Base-by-base conservation (phyloP, 345 rosid genomes). In the Salix dunnii region DNA sequence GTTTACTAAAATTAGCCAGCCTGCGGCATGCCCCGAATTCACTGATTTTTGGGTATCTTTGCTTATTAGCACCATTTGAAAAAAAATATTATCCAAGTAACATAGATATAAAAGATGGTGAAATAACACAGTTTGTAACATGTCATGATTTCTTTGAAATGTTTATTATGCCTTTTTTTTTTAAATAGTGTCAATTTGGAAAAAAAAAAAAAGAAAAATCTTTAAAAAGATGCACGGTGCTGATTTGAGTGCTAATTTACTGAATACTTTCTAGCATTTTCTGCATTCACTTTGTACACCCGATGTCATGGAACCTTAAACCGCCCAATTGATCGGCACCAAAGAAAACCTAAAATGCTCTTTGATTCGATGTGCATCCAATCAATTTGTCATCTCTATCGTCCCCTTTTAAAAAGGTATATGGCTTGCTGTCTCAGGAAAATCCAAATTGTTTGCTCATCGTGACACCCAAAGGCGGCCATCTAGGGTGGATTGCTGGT, bases 401-500 rank as follows among this genome's bases (percentile, higher is more conserved):
- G 23, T 70, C 43, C 12, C 9, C 46, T 61, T 61, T 25, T 55
- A 27, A 48, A 20, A 1, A 67, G 61, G 33, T 43, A 31, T 3
- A 3, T 49, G 62, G 27, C 67, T 40, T 30, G 2, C 64, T 77
- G 13, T 79, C 33, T 42, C 87, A 92, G 97, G 93, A 79, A 74
- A 95, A 92, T 53, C 87, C 89, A 13, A 87, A 95, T 82, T 95
- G 99, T 78, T 46, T 95, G 88, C 75, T 95, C 77, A 84, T 91
- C 68, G 93, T 91, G 80, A 92, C 99, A 51, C 97, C 99, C 23
- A 88, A 82, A 83, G 97, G 97, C 30, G 97, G 96, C 23, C 99
- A 91, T 82, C 84, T 95, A 38, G 97, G 97, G 27, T 95, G 99
- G 97, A 88, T 91, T 70, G 99, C 97, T 0, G 97, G 97, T 69